Base-by-base conservation (phyloP, 305 asterid species). In the Fraxinus ornus region DNA sequence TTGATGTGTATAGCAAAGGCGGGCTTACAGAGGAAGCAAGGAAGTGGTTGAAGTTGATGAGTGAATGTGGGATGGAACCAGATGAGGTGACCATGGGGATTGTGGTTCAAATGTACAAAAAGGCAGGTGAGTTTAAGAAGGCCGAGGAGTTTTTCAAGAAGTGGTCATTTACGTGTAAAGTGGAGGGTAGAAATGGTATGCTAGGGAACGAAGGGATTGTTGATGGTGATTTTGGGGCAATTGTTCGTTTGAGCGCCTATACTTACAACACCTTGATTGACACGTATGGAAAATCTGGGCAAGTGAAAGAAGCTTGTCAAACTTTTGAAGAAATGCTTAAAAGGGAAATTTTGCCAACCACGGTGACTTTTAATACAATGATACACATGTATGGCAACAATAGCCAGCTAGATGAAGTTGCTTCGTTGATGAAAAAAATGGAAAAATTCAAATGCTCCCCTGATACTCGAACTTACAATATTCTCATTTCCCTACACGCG, bases 1-100 rank as follows among this genome's bases (percentile, higher is more conserved):
- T 94, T 44, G 99, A 96, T 85, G 97, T 92, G 60, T 90, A 91
- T 78, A 80, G 95, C 82, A 96, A 93, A 89, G 98, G 95, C 8
- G 95, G 97, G 64, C 86, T 62, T 1, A 83, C 82, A 72, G 91
- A 89, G 19, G 88, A 87, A 77, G 98, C 99, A 4, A 84, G 91
- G 82, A 83, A 90, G 80, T 96, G 97, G 95, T 83, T 96, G 90
- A 91, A 91, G 9, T 85, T 91, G 89, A 96, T 96, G 99, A 89
- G 83, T 37, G 80, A 83, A 75, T 85, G 79, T 75, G 83, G 87
- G 22, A 90, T 96, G 89, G 94, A 87, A 83, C 98, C 98, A 0
- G 99, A 96, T 55, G 99, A 96, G 90, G 97, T 96, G 52, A 96
- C 99, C 3, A 89, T 92, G 95, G 98, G 97, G 84, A 93, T 85